Evolutionary conservation across 768 basidiomycete genomes (phyloP).

Genomic region (Tulasnella sp.): DNA sequence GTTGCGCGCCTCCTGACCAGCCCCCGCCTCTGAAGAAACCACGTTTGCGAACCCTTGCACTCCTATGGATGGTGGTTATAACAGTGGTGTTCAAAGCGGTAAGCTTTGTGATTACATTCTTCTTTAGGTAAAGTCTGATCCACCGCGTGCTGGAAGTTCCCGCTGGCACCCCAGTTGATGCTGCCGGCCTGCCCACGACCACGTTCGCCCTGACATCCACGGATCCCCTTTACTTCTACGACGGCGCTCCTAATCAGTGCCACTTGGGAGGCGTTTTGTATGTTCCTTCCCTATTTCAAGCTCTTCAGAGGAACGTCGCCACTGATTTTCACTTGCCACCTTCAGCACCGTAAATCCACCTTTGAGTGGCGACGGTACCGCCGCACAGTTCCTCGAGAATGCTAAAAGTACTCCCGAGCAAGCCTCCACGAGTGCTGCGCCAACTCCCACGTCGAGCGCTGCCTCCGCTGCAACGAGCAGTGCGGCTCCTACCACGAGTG

Average conservation of each 20-base stretch:
- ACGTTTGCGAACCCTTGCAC: slow-evolving; percentile 22
- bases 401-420: neutral
- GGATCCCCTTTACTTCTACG: slow-evolving; percentile 25
- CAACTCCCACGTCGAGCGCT: neutral
- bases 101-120: neutral
- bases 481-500: neutral
- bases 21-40: neutral
- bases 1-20: neutral
- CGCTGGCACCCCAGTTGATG: slow-evolving; percentile 16
- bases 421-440: neutral
- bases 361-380: slow-evolving; percentile 14
- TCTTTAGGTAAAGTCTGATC: neutral
- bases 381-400: slow-evolving; percentile 8
- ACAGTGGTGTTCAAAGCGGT: slow-evolving; percentile 18
- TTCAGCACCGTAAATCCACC: neutral
- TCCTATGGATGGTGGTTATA: slow-evolving; percentile 15
- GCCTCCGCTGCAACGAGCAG: neutral
- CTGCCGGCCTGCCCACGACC: slow-evolving; percentile 18
- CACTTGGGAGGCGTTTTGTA: slow-evolving; percentile 23
- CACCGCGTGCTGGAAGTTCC: slow-evolving; percentile 3
- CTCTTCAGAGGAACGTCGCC: neutral
- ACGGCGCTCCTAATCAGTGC: slow-evolving; percentile 23
- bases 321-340: neutral
- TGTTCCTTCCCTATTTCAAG: neutral
- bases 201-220: slow-evolving; percentile 16